Conservation (phyloP, 2,329 filamentous ascomycete genomes). For the Xylaria sp. region DNA sequence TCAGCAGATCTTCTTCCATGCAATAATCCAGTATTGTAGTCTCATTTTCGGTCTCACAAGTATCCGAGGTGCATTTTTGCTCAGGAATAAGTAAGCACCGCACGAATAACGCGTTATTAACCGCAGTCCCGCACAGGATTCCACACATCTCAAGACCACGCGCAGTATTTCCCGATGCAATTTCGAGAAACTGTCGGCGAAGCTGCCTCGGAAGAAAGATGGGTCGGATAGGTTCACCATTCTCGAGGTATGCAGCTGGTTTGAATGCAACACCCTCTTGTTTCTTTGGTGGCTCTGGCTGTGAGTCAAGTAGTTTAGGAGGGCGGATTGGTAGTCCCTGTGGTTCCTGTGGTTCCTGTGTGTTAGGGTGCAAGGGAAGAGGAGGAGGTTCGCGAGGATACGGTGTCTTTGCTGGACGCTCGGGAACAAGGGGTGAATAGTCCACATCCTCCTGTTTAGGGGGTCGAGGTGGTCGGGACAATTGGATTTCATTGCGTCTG, state of each 20-base stretch:
- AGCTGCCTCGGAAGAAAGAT: conserved; percentile 85
- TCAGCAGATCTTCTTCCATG: conserved; percentile 82
- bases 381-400: conserved; percentile 47
- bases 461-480: conserved; percentile 53
- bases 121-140: conserved; percentile 88
- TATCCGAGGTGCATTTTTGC: conserved; percentile 89
- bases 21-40: conserved; percentile 88
- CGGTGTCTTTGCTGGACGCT: conserved; percentile 49
- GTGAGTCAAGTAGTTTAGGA: conserved; percentile 48
- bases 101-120: conserved; percentile 94
- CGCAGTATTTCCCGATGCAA: conserved; percentile 80
- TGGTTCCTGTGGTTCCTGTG: conserved; percentile 34
- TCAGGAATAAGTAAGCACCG: conserved; percentile 89
- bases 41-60: conserved; percentile 93
- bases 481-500: conserved; percentile 35
- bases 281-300: conserved; percentile 49
- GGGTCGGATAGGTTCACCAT: conserved; percentile 85
- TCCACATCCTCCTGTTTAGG: conserved; percentile 50
- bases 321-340: conserved; percentile 45
- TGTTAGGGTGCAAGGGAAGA: too few species aligned
- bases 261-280: conserved; percentile 79
- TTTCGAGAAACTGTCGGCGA: conserved; percentile 76
- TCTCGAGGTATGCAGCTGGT: conserved; percentile 89
- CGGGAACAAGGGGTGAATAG: conserved; percentile 40
- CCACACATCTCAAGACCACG: conserved; percentile 93